These are phyloP conservation scores for Colletotrichum tanaceti DNA, from an alignment of 2,329 filamentous ascomycete genomes.

Conservation along the genomic window DNA sequence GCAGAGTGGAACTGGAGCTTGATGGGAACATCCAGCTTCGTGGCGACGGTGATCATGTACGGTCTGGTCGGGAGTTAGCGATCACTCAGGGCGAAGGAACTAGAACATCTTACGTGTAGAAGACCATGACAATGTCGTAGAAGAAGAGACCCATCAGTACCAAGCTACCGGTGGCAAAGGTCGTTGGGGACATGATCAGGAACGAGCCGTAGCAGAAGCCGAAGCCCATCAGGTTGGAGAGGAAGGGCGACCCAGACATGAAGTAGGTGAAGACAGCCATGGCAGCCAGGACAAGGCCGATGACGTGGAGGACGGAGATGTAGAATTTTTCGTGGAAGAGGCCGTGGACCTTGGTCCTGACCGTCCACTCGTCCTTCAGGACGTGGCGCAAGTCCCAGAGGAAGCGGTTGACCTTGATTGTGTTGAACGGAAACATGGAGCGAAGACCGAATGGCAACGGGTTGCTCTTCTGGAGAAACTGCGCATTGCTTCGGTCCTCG, in stretches of 20 bases:
- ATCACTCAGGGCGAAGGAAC: slow-evolving; percentile 1
- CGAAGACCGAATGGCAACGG: slow-evolving; percentile 49
- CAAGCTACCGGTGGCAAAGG: slow-evolving; percentile 82
- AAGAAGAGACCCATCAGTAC: slow-evolving; percentile 86
- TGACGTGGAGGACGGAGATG: slow-evolving; percentile 67
- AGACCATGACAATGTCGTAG: slow-evolving; percentile 95
- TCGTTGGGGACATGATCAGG: slow-evolving; percentile 87
- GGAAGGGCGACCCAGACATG: slow-evolving; percentile 65
- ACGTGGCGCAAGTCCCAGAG: slow-evolving; percentile 66
- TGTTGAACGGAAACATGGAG: slow-evolving; percentile 1
- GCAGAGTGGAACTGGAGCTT: slow-evolving; percentile 83
- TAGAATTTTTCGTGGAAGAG: slow-evolving; percentile 59
- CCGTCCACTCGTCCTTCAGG: slow-evolving; percentile 63
- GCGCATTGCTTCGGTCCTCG: not conserved
- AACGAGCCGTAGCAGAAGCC: slow-evolving; percentile 87
- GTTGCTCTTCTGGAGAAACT: slow-evolving; percentile 41
- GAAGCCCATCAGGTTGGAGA: slow-evolving; percentile 89
- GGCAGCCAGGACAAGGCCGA: slow-evolving; percentile 67
- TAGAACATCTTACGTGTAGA: slow-evolving; percentile 76
- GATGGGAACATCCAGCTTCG: slow-evolving; percentile 88
- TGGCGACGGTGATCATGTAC: slow-evolving; percentile 89
- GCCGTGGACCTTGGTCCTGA: slow-evolving; percentile 64
- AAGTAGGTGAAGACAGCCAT: slow-evolving; percentile 72
- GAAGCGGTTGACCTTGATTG: slow-evolving; percentile 35
- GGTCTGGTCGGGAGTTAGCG: slow-evolving; percentile 61